phyloP scores from a whole-genome alignment of 2,329 filamentous ascomycete genomes.

The Neonectria hederae region DNA sequence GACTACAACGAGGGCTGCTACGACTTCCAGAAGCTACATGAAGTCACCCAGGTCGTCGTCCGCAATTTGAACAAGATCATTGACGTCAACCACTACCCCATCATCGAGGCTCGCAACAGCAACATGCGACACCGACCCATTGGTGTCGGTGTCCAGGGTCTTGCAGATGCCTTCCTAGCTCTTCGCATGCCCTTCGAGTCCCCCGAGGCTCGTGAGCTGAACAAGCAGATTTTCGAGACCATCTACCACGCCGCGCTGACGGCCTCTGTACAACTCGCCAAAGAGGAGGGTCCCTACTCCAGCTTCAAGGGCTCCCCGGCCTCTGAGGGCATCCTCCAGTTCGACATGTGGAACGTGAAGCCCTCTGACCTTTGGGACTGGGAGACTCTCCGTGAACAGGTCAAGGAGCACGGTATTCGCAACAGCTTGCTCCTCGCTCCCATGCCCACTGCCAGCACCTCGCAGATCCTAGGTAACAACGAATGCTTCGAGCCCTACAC shows the following conservation, averaged over 20 bases:
- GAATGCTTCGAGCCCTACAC: constrained; percentile 99
- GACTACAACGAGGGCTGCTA: constrained; percentile 86
- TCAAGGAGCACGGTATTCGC: constrained; percentile 91
- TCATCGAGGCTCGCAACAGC: constrained; percentile 90
- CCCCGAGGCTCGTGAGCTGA: constrained; percentile 89
- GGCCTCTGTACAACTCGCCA: constrained; percentile 86
- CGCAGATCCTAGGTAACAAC: constrained; percentile 98
- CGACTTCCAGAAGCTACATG: constrained; percentile 96
- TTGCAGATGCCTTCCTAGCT: constrained; percentile 97
- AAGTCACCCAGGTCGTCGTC: constrained; percentile 90
- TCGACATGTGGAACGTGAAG: constrained; percentile 97
- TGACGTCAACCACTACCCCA: constrained; percentile 98
- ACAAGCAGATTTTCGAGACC: constrained; percentile 99
- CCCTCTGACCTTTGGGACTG: constrained; percentile 98
- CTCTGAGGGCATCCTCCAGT: constrained; percentile 95
- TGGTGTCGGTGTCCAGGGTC: constrained; percentile 95
- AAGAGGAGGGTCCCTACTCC: constrained; percentile 83
- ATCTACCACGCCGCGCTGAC: constrained; percentile 97
- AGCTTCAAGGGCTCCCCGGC: constrained; percentile 94
- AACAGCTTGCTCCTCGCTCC: constrained; percentile 96
- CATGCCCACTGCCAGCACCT: constrained; percentile 97
- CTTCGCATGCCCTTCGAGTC: constrained; percentile 98
- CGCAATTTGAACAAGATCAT: constrained; percentile 99
- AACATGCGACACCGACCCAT: constrained; percentile 98
- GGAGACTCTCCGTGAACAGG: constrained; percentile 86